Percentiles rank a stretch among this genome's conserved stretches.
Evolutionary conservation across 2,329 filamentous ascomycete species (phyloP).

Genomic region (Microsporum canis): DNA sequence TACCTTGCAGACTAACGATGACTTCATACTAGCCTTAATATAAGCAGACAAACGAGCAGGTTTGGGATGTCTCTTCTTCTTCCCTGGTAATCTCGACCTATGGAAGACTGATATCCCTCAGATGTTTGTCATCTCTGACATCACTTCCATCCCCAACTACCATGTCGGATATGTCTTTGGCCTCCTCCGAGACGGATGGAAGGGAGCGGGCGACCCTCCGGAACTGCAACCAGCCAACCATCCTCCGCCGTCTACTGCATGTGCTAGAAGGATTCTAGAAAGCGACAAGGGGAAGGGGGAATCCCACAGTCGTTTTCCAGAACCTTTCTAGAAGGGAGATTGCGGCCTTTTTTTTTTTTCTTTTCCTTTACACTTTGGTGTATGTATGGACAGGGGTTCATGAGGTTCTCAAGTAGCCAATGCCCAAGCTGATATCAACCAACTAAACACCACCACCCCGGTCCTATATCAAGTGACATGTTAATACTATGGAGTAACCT

Average conservation of each 20-base stretch:
- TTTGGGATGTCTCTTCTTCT: no score
- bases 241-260: not conserved
- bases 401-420: not conserved
- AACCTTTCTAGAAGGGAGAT: conserved; percentile 3
- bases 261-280: conserved; percentile 4
- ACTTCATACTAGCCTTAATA: no score
- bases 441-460: not conserved
- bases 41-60: no score
- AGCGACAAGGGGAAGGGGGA: not conserved
- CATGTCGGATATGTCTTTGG: not conserved
- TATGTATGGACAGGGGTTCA: not conserved
- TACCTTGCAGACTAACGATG: no score
- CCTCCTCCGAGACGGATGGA: not conserved
- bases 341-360: not conserved
- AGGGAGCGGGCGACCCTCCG: not conserved
- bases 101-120: no score
- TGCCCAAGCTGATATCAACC: no score
- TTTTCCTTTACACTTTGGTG: not conserved
- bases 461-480: not conserved
- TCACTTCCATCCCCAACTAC: no score
- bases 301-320: not conserved
- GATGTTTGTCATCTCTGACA: no score
- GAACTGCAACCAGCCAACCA: not conserved
- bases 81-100: no score
- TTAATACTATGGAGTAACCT: not conserved